These are phyloP conservation scores for Boletus vinaceobasis DNA, from an alignment of 768 basidiomycete species.

Conservation along the genomic window DNA sequence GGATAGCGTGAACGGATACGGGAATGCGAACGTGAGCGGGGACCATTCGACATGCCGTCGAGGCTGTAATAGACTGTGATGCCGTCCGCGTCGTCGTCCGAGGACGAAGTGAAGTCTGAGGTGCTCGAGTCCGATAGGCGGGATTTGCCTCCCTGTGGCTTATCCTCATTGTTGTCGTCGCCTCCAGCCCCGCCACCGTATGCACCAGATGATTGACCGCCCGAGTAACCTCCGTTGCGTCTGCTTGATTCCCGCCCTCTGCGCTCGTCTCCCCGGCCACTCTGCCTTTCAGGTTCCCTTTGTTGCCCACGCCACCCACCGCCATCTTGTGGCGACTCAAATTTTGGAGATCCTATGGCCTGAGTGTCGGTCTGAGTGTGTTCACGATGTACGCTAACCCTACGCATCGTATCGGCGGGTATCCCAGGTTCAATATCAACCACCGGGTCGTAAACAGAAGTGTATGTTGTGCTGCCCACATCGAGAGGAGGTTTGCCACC, in stretches of 20 bases:
- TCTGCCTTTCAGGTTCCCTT: conserved; percentile 12
- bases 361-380: not conserved
- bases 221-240: conserved; percentile 16
- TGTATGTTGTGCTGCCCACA: conserved; percentile 14
- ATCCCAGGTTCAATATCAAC: conserved; percentile 42
- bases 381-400: not conserved
- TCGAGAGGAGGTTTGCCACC: conserved; percentile 6
- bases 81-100: conserved; percentile 45
- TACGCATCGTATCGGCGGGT: conserved; percentile 37
- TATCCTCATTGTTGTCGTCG: conserved; percentile 36
- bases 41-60: conserved; percentile 33
- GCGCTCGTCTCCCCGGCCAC: conserved; percentile 8
- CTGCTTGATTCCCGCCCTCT: conserved; percentile 8
- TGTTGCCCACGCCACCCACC: conserved; percentile 21
- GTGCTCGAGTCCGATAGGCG: conserved; percentile 33
- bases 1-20: conserved; percentile 20
- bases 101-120: conserved; percentile 35
- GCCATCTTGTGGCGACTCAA: conserved; percentile 12
- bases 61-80: conserved; percentile 43
- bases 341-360: not conserved
- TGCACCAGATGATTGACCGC: conserved; percentile 18
- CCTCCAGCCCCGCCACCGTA: conserved; percentile 36
- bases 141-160: conserved; percentile 27
- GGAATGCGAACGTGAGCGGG: conserved; percentile 21
- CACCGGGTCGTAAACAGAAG: conserved; percentile 20